phyloP scores from a whole-genome alignment of 495 filamentous ascomycete species.

The Viridothelium virens region DNA sequence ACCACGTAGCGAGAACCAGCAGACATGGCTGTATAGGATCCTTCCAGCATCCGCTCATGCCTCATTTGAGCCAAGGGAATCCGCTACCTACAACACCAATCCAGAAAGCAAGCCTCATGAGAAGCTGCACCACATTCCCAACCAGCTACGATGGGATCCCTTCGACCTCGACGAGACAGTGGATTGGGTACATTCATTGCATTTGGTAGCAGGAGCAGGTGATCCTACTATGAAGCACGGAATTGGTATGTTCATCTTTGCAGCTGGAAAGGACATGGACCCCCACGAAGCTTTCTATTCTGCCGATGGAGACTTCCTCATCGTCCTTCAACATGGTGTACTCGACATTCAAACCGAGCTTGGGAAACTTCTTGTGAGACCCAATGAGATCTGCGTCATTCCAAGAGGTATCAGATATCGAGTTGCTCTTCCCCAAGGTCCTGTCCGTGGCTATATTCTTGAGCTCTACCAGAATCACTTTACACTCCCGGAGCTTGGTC shows the following conservation, averaged over 20 bases:
- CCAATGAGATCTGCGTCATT: slow-evolving; percentile 84
- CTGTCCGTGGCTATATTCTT: slow-evolving; percentile 74
- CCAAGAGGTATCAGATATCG: slow-evolving; percentile 76
- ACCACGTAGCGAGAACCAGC: slow-evolving; percentile 78
- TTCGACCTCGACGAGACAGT: slow-evolving; percentile 67
- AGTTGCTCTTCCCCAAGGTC: slow-evolving; percentile 56
- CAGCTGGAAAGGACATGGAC: slow-evolving; percentile 73
- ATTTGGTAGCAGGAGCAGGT: slow-evolving; percentile 72
- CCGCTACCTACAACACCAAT: slow-evolving; percentile 48
- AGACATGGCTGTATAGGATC: slow-evolving; percentile 92
- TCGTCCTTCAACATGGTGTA: slow-evolving; percentile 75
- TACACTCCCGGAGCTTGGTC: slow-evolving; percentile 75
- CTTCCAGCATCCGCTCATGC: slow-evolving; percentile 75
- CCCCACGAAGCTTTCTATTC: slow-evolving; percentile 68
- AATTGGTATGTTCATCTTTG: slow-evolving; percentile 73
- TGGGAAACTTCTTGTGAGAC: slow-evolving; percentile 71
- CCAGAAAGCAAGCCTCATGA: slow-evolving; percentile 38
- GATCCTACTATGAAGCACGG: slow-evolving; percentile 75
- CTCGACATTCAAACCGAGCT: slow-evolving; percentile 83
- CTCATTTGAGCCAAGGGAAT: slow-evolving; percentile 55
- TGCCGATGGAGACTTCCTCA: slow-evolving; percentile 82
- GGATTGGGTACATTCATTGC: slow-evolving; percentile 73
- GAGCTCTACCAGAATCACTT: slow-evolving; percentile 85
- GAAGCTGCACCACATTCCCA: slow-evolving; percentile 62
- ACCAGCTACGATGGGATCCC: slow-evolving; percentile 87